A percentile compares a stretch with the other conserved stretches of the same genome.
Evolutionary conservation across 1,284 basidiomycete genomes (phyloP).

Genomic region (Apiotrichum montevideense): DNA sequence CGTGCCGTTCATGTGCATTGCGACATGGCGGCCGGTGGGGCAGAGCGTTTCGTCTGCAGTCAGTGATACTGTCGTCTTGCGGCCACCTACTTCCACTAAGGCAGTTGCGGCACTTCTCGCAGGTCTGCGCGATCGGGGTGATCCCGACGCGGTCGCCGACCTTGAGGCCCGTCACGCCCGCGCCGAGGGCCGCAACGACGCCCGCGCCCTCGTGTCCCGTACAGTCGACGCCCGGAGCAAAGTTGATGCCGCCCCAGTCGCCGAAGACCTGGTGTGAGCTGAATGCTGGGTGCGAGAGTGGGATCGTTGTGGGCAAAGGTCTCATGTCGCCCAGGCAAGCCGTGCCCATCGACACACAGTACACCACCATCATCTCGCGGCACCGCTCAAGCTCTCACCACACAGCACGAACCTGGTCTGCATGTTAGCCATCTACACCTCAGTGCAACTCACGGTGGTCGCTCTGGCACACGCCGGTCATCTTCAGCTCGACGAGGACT

Average conservation of each 20-base stretch:
- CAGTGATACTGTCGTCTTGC: too few species aligned
- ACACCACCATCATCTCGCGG: too few species aligned
- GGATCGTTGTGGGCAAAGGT: too few species aligned
- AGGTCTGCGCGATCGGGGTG: constrained; percentile 11
- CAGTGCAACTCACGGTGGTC: constrained; percentile 15
- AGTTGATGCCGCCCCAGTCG: constrained; percentile 10
- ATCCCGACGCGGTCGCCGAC: constrained; percentile 15
- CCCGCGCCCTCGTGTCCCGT: constrained; percentile 20
- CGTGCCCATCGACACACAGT: too few species aligned
- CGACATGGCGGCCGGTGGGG: too few species aligned
- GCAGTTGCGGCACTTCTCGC: constrained; percentile 16
- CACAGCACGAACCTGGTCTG: not conserved
- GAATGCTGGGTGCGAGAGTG: not conserved
- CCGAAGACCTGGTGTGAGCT: not conserved
- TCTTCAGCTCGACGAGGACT: constrained; percentile 17
- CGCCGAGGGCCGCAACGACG: constrained; percentile 11
- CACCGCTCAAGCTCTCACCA: too few species aligned
- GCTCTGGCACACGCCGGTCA: constrained; percentile 16
- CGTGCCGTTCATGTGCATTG: too few species aligned
- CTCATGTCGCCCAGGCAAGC: too few species aligned
- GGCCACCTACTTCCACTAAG: too few species aligned
- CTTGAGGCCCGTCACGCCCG: constrained; percentile 12
- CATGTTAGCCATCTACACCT: not conserved
- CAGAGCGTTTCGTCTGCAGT: too few species aligned
- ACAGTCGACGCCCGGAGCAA: constrained; percentile 11